Conservation (phyloP, 164 flowering plant species). For the Sedum album region DNA sequence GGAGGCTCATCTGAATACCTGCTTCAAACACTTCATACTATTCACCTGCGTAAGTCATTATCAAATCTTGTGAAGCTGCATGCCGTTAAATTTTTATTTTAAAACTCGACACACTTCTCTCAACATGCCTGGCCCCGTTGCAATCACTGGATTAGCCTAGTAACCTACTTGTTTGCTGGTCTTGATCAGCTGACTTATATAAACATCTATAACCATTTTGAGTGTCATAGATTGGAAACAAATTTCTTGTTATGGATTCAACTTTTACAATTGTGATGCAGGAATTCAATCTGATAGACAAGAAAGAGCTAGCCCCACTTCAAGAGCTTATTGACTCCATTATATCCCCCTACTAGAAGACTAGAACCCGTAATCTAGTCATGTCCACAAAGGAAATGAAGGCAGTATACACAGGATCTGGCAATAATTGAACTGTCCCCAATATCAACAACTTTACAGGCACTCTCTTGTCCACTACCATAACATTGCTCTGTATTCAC, state of each 20-base stretch:
- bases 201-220: too few species aligned
- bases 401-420: neutral
- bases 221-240: too few species aligned
- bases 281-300: constrained; percentile 68
- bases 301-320: constrained; percentile 67
- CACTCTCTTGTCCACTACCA: neutral
- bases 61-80: neutral
- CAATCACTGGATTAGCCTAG: too few species aligned
- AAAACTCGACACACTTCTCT: too few species aligned
- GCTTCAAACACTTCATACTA: too few species aligned
- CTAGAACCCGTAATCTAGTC: neutral
- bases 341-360: constrained; percentile 4
- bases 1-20: too few species aligned
- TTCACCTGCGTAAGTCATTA: constrained; percentile 31
- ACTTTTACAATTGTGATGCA: too few species aligned
- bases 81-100: too few species aligned
- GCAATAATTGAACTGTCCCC: neutral
- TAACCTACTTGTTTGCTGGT: neutral
- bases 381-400: neutral
- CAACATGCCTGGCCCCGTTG: too few species aligned
- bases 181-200: too few species aligned
- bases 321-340: too few species aligned
- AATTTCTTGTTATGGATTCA: too few species aligned
- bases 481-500: neutral
- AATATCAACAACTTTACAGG: neutral